These are phyloP conservation scores for Epicoccum sorghinum DNA, from an alignment of 2,329 filamentous ascomycete genomes.

Conservation along the genomic window DNA sequence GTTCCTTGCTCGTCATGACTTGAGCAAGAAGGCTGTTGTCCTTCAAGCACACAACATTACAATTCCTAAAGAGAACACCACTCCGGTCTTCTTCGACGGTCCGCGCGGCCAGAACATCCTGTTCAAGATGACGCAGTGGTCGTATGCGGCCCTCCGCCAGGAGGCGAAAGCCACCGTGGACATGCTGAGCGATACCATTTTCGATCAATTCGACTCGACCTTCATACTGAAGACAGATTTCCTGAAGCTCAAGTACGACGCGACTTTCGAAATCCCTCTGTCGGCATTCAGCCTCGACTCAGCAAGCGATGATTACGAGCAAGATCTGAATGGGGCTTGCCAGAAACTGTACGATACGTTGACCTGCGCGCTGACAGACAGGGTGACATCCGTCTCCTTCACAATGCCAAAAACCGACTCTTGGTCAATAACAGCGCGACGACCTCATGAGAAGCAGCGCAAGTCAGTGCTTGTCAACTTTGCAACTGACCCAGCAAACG, in stretches of 20 bases:
- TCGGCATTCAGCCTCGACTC: conserved; percentile 36
- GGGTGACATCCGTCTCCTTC: conserved; percentile 68
- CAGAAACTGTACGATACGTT: conserved; percentile 69
- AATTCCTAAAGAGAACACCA: conserved; percentile 50
- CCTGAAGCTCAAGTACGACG: conserved; percentile 61
- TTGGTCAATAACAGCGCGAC: conserved; percentile 47
- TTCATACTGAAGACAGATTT: conserved; percentile 72
- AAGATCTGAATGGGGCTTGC: conserved; percentile 49
- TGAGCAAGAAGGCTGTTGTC: conserved; percentile 69
- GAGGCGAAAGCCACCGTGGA: conserved; percentile 77
- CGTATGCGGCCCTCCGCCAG: conserved; percentile 73
- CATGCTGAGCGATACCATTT: conserved; percentile 73
- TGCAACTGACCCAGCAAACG: conserved; percentile 73
- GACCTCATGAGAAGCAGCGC: conserved; percentile 29
- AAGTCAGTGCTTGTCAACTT: conserved; percentile 67
- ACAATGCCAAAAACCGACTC: conserved; percentile 30
- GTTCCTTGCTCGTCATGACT: conserved; percentile 76
- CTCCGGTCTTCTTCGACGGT: conserved; percentile 80
- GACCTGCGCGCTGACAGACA: conserved; percentile 74
- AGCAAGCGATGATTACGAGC: conserved; percentile 31
- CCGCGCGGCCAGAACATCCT: conserved; percentile 77
- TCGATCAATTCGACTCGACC: conserved; percentile 81
- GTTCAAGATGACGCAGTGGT: conserved; percentile 90
- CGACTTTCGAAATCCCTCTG: conserved; percentile 52
- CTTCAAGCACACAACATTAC: conserved; percentile 49